A percentile compares a stretch with the other conserved stretches of the same genome.
Conservation (phyloP, 257 asterid species). For the Echium plantagineum region DNA sequence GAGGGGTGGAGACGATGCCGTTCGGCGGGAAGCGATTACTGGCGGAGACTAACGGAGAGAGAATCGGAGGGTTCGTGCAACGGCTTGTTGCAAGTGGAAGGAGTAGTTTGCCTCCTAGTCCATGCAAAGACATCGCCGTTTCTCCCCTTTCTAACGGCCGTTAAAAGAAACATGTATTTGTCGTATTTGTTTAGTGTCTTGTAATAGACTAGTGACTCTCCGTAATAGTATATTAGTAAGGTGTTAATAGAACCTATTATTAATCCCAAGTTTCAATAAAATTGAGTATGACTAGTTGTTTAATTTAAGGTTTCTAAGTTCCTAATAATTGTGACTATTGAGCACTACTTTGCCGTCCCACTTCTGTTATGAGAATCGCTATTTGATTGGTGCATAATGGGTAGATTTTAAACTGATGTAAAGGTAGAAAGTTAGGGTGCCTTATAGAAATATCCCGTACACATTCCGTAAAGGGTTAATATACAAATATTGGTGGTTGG, state of each 20-base stretch:
- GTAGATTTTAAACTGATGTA: no score
- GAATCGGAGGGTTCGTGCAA: slow-evolving; percentile 61
- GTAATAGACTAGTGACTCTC: no score
- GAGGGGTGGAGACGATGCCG: slow-evolving; percentile 69
- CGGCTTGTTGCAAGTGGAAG: slow-evolving; percentile 67
- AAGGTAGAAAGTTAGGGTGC: no score
- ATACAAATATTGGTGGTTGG: no score
- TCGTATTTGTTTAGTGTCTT: not conserved
- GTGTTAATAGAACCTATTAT: not conserved
- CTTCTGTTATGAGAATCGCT: no score
- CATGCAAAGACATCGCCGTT: slow-evolving; percentile 82
- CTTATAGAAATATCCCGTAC: no score
- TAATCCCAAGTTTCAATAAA: not conserved
- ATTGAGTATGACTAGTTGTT: not conserved
- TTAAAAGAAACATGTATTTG: slow-evolving; percentile 21
- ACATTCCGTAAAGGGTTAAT: no score
- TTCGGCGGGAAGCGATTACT: slow-evolving; percentile 84
- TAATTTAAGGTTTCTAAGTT: not conserved
- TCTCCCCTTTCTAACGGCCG: slow-evolving; percentile 80
- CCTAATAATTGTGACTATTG: not conserved
- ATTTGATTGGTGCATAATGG: no score
- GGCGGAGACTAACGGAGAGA: slow-evolving; percentile 78
- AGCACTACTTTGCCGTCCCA: no score
- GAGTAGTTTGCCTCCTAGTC: slow-evolving; percentile 89
- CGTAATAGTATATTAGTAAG: no score